Evolutionary conservation across 208 protist species (phyloP), one percentile per base, ranked within the genome.

Genomic region (Polymyxa betae): DNA sequence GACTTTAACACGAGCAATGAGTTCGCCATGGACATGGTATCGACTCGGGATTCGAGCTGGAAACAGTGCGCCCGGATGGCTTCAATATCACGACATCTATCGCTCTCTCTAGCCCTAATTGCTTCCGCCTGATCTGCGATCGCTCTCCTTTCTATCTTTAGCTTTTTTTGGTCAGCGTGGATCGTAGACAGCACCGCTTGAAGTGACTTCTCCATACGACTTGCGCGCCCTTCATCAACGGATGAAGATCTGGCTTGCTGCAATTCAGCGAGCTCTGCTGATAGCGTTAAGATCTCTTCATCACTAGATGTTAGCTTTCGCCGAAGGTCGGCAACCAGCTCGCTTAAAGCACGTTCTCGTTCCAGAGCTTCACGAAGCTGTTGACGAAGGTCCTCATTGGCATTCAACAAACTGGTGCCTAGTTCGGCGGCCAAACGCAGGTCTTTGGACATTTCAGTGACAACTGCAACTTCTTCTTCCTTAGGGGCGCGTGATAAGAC

Each of bases 261-360:
- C n/a, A 35, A 5, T 40, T 82, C 35, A 20, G 40, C 40, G 72
- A 82, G 35, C 12, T 82, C 72, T 35, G 72, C 72, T 12, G 72
- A 40, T 35, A 82, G 40, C 72, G 72, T 43, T n/a, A 82, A 43
- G n/a, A 82, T 82, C n/a, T 82, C 72, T 35, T 82, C 72, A 35
- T 82, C 72, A 43, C 72, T 82, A 5, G 40, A 5, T 5, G 16
- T 43, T 20, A 82, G n/a, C 72, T n/a, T 5, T 35, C n/a, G 5
- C 10, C 72, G 72, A n/a, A 82, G 72, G 35, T 82, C 72, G 35
- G 16, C 16, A 20, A 35, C 16, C 16, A 43, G 5, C 35, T 35
- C n/a, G 12, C 16, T 35, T 20, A n/a, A 5, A 43, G 5, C 5
- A 12, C 16, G 16, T 43, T 82, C 72, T 43, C 72, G 72, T 35